Evolutionary conservation across 805 yeast species (phyloP).

Genomic region (Metschnikowia shivogae): DNA sequence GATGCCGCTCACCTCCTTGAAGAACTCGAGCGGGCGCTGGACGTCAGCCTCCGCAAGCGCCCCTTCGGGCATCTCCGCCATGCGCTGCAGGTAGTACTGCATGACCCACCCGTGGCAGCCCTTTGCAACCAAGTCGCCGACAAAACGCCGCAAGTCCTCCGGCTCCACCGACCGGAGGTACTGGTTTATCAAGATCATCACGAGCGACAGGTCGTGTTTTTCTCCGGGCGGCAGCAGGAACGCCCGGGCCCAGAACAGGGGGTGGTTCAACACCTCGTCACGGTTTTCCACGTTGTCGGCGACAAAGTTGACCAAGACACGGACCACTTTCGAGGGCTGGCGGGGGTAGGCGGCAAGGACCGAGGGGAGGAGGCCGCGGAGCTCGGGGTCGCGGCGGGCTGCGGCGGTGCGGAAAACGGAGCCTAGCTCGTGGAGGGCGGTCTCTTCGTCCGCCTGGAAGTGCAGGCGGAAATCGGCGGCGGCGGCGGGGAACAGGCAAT

Average conservation of each 20-base stretch:
- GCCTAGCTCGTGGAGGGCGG: constrained; percentile 10
- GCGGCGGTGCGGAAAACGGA: constrained; percentile 20
- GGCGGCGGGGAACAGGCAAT: neutral
- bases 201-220: constrained; percentile 9
- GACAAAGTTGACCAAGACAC: constrained; percentile 32
- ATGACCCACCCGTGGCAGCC: constrained; percentile 8
- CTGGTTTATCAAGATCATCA: constrained; percentile 27
- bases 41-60: constrained; percentile 2
- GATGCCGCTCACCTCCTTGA: constrained; percentile 5
- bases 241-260: constrained; percentile 10
- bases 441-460: neutral
- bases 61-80: neutral
- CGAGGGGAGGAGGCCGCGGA: constrained; percentile 9
- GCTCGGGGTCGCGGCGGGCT: constrained; percentile 13
- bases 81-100: constrained; percentile 6
- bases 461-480: neutral
- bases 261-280: constrained; percentile 3
- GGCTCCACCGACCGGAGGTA: constrained; percentile 27
- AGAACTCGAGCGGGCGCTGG: constrained; percentile 7
- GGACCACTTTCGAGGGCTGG: constrained; percentile 18
- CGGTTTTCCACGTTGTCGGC: constrained; percentile 32
- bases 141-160: constrained; percentile 18
- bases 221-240: constrained; percentile 1
- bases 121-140: constrained; percentile 1
- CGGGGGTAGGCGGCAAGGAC: constrained; percentile 9